phyloP scores from a whole-genome alignment of 192 early-diverging fungal species.

The Phlyctochytrium planicorne region DNA sequence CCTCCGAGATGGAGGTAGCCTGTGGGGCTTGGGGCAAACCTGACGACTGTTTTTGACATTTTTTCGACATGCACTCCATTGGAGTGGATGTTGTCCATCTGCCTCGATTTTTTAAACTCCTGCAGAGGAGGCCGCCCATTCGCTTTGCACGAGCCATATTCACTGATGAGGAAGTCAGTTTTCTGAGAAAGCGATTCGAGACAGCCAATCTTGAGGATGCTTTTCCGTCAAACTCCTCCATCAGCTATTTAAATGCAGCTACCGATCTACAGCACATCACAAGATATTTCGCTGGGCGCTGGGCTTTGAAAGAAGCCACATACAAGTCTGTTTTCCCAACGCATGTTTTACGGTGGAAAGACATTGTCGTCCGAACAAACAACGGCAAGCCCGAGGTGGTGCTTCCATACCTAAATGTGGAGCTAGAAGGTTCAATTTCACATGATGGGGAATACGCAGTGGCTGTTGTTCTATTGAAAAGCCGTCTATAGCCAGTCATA shows the following conservation, averaged over 20 bases:
- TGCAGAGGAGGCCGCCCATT: constrained; percentile 44
- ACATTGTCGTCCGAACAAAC: constrained; percentile 56
- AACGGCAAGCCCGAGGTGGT: constrained; percentile 36
- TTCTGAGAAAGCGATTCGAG: constrained; percentile 4
- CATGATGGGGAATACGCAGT: constrained; percentile 78
- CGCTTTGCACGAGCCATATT: constrained; percentile 28
- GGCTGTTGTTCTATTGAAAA: constrained; percentile 67
- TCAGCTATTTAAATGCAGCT: background rate
- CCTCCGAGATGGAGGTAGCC: constrained; percentile 91
- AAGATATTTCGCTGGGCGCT: constrained; percentile 41
- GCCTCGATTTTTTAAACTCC: constrained; percentile 57
- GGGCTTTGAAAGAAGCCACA: constrained; percentile 71
- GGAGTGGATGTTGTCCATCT: constrained; percentile 77
- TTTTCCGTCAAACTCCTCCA: background rate
- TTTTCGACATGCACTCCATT: constrained; percentile 68
- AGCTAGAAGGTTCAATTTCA: constrained; percentile 62
- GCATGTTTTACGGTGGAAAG: constrained; percentile 57
- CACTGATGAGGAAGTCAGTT: constrained; percentile 5
- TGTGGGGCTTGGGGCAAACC: constrained; percentile 94
- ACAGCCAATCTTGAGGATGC: background rate
- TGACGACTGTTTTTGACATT: too few species aligned
- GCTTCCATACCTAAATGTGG: background rate
- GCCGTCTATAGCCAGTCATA: constrained; percentile 22
- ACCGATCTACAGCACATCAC: constrained; percentile 21
- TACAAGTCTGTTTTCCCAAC: constrained; percentile 72